A percentile compares a stretch with the other conserved stretches of the same genome.
Conservation (phyloP, 108 stramenopile genomes). For the Aureococcus anophagefferens region DNA sequence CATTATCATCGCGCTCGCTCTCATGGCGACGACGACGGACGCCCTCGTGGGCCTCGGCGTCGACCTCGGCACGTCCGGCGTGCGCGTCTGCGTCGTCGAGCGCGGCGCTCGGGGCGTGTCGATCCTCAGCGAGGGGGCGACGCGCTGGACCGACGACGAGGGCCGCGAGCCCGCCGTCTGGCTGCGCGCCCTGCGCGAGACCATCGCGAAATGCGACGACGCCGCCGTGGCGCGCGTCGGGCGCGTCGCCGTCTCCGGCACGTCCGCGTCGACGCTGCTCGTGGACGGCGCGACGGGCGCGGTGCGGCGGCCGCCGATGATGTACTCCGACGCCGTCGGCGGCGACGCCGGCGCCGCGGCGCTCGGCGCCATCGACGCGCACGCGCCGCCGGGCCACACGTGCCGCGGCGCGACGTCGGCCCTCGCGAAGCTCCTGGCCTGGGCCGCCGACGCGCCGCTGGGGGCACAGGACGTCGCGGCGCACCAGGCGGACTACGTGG, state of each 20-base stretch:
- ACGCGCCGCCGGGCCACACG: conserved; percentile 66
- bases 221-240: not conserved
- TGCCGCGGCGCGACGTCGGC: conserved; percentile 65
- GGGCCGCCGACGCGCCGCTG: conserved; percentile 62
- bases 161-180: not conserved
- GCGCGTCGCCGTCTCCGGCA: not conserved
- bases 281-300: no score
- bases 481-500: conserved; percentile 87
- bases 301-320: not conserved
- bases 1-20: no score
- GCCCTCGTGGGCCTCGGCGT: not conserved
- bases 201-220: not conserved
- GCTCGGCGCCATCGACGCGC: conserved; percentile 40
- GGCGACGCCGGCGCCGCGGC: no score
- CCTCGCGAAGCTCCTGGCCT: conserved; percentile 75
- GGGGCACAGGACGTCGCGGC: conserved; percentile 47
- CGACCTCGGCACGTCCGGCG: not conserved
- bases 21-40: no score
- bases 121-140: not conserved
- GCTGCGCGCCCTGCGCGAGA: not conserved
- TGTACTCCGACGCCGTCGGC: not conserved
- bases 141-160: not conserved
- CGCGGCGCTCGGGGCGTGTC: not conserved
- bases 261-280: not conserved
- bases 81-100: not conserved